Conservation (phyloP, 2,329 filamentous ascomycete species). For the Claviceps lovelessii region DNA sequence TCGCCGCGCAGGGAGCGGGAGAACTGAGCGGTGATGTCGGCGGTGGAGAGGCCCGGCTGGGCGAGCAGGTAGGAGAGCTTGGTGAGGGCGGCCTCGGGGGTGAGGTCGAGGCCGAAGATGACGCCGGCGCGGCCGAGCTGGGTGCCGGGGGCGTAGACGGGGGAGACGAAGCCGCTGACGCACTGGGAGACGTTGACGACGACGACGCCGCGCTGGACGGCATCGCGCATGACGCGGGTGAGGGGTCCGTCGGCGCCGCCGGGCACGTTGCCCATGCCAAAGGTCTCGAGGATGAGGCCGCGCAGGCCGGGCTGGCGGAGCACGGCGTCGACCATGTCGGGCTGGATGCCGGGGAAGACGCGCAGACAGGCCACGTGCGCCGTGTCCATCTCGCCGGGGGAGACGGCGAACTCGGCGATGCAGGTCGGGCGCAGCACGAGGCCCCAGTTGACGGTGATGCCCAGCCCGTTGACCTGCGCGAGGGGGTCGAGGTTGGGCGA, state of each 20-base stretch:
- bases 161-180: slow-evolving; percentile 60
- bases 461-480: slow-evolving; percentile 66
- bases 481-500: slow-evolving; percentile 77
- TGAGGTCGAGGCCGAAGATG: slow-evolving; percentile 79
- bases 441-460: slow-evolving; percentile 69
- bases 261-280: slow-evolving; percentile 84
- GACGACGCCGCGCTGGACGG: slow-evolving; percentile 66
- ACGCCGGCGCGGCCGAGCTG: slow-evolving; percentile 71
- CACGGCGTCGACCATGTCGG: slow-evolving; percentile 84
- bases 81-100: slow-evolving; percentile 77
- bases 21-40: slow-evolving; percentile 58
- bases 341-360: slow-evolving; percentile 83
- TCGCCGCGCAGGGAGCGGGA: slow-evolving; percentile 66
- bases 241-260: slow-evolving; percentile 66
- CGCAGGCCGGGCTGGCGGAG: slow-evolving; percentile 60
- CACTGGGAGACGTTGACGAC: slow-evolving; percentile 91
- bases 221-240: slow-evolving; percentile 61
- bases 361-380: slow-evolving; percentile 81
- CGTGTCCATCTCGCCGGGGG: slow-evolving; percentile 59
- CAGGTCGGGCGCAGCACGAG: slow-evolving; percentile 59
- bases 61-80: slow-evolving; percentile 81
- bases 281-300: slow-evolving; percentile 78
- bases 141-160: slow-evolving; percentile 64
- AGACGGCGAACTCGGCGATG: slow-evolving; percentile 60
- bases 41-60: slow-evolving; percentile 43